These are phyloP conservation scores for Pleurotus eryngii DNA, from an alignment of 768 basidiomycete species.

Conservation along the genomic window DNA sequence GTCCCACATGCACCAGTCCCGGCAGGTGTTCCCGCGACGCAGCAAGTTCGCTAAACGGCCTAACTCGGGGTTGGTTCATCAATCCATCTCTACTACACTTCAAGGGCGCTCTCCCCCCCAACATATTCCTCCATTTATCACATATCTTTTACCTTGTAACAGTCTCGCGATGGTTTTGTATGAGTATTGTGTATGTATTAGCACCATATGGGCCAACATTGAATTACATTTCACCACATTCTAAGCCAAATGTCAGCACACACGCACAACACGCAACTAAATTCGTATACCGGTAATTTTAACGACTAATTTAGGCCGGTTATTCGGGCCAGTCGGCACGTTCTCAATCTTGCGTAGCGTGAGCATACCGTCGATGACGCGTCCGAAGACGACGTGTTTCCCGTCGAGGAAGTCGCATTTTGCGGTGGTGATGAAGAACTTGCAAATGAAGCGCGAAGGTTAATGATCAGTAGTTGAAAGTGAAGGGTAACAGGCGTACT, in stretches of 20 bases:
- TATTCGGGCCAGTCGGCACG: constrained; percentile 88
- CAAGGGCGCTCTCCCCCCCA: too few species aligned
- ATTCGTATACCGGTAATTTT: constrained; percentile 70
- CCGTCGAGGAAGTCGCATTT: constrained; percentile 95
- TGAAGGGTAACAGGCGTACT: constrained; percentile 24
- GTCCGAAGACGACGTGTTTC: constrained; percentile 92
- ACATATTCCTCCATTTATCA: too few species aligned
- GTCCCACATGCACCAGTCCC: constrained; percentile 67
- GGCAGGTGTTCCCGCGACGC: constrained; percentile 47
- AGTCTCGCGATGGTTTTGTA: too few species aligned
- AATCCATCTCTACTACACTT: too few species aligned
- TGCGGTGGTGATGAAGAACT: constrained; percentile 97
- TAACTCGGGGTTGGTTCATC: too few species aligned
- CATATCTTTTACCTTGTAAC: too few species aligned
- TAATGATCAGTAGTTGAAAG: too few species aligned
- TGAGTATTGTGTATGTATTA: not conserved
- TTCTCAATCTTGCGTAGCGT: constrained; percentile 96
- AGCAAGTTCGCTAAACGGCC: constrained; percentile 35
- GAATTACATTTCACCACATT: constrained; percentile 58
- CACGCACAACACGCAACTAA: not conserved
- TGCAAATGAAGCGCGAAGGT: not conserved
- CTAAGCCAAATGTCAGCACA: constrained; percentile 22
- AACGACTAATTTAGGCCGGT: constrained; percentile 82
- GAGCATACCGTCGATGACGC: constrained; percentile 89
- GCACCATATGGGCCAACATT: not conserved